Percentiles rank a stretch among this genome's conserved stretches.
Conservation (phyloP, 192 early-diverging fungal species). For the Coemansia sp. region DNA sequence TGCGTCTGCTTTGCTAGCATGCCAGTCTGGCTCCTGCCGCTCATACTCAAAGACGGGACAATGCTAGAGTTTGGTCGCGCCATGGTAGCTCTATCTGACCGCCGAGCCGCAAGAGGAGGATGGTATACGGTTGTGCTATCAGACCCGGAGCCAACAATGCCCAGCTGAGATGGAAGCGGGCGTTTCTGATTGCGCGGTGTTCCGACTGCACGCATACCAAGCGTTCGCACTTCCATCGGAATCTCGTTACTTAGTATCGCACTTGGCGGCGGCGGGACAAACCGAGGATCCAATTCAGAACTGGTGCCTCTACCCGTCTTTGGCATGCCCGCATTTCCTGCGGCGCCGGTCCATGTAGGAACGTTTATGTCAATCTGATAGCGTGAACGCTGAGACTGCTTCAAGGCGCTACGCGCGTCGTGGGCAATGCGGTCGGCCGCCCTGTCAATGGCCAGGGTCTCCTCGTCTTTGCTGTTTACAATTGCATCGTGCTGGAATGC, state of each 20-base stretch:
- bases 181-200: slow-evolving; percentile 11
- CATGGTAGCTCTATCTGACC: not conserved
- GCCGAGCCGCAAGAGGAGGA: slow-evolving; percentile 9
- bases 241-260: slow-evolving; percentile 22
- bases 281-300: not conserved
- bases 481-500: slow-evolving; percentile 93
- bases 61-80: slow-evolving; percentile 18
- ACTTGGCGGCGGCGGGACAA: slow-evolving; percentile 46
- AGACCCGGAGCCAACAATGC: not conserved
- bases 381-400: slow-evolving; percentile 67
- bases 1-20: not conserved
- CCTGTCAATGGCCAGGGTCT: slow-evolving; percentile 67
- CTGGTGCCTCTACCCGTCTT: not conserved
- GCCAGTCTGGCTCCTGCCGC: not conserved
- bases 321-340: slow-evolving; percentile 59
- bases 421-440: slow-evolving; percentile 84
- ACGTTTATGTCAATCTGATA: slow-evolving; percentile 65
- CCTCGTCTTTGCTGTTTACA: slow-evolving; percentile 67
- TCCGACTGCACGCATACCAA: slow-evolving; percentile 23
- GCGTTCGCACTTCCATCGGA: slow-evolving; percentile 8
- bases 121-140: slow-evolving; percentile 10
- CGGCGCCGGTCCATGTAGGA: slow-evolving; percentile 92
- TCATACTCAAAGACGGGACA: slow-evolving; percentile 23
- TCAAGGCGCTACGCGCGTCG: slow-evolving; percentile 76
- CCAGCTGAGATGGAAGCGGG: not conserved